Base-by-base conservation (phyloP, 1,284 basidiomycete species). In the Austroboletus niveus region DNA sequence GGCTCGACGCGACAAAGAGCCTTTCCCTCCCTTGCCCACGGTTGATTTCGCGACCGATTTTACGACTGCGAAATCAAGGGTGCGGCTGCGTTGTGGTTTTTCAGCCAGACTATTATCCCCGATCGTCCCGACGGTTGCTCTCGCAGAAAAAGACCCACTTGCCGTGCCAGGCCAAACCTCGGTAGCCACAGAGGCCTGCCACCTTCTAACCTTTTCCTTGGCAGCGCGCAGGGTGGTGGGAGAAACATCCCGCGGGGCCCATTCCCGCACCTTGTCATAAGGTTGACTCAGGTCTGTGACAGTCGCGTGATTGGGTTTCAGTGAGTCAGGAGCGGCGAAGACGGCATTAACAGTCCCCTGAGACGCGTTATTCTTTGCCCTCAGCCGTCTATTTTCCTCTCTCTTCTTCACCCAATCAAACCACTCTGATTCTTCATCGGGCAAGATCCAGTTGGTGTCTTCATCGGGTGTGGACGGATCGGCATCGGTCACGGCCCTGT, bases 361-460 rank as follows among this genome's bases (percentile, higher is more conserved):
- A 27, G 61, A 54, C 3, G 40, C 41, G 12, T 56, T 68, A 11
- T 51, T 59, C 46, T 50, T 59, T 49, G 35, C 45, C 45, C 55
- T 64, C 36, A 57, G 48, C 14, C 59, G 49, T 45, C 57, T 59
- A 12, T 32, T 39, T 39, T 57, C 58, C 51, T 61, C 57, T 35
- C 57, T 61, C 49, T 60, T 57, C 54, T 52, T 58, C 56, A 72
- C 70, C 67, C 62, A 66, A 14, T 62, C 62, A 3, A 69, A 53
- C 70, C 70, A 69, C 14, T 65, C 66, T 22, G 59, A 57, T 49
- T 69, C 68, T 35, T 64, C 60, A 7, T 69, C 69, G 20, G 68
- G 69, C 22, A 69, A 54, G 48, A 69, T 61, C 69, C 69, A 72
- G 12, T 58, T 46, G 20, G 50, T 42, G 24, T 41, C 55, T 50